Percentiles rank a stretch among this genome's conserved stretches.
phyloP scores from a whole-genome alignment of 345 rosid genomes.

The Eutrema yunnanense region DNA sequence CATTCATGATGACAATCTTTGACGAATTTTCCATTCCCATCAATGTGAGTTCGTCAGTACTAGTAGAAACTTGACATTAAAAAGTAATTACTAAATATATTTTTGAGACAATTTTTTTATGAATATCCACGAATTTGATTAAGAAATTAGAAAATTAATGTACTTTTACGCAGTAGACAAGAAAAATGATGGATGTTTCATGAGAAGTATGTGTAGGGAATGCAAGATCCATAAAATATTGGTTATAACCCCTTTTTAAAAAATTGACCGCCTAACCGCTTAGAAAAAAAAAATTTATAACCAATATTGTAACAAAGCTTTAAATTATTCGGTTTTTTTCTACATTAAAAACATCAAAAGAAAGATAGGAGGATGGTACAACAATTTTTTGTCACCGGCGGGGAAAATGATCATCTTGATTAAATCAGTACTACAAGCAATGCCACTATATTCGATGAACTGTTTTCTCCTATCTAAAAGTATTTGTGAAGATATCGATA shows the following conservation, averaged over 20 bases:
- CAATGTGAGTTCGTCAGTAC: not conserved
- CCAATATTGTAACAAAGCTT: too few relatives aligned
- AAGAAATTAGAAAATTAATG: not conserved
- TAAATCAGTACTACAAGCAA: too few relatives aligned
- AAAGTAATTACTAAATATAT: not conserved
- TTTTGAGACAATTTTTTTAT: not conserved
- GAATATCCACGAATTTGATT: not conserved
- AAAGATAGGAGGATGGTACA: too few relatives aligned
- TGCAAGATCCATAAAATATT: not conserved
- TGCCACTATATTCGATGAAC: too few relatives aligned
- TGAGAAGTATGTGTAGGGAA: not conserved
- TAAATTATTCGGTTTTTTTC: too few relatives aligned
- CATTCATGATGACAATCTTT: conserved; percentile 25
- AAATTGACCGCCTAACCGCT: too few relatives aligned
- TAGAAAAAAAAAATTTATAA: too few relatives aligned
- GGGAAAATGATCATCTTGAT: too few relatives aligned
- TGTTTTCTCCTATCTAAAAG: too few relatives aligned
- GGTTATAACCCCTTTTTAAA: not conserved
- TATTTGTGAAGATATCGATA: too few relatives aligned
- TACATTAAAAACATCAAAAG: too few relatives aligned
- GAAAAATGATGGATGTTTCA: not conserved
- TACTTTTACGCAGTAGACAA: not conserved
- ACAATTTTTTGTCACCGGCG: too few relatives aligned
- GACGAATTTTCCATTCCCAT: conserved; percentile 16
- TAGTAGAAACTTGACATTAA: not conserved